phyloP scores from a whole-genome alignment of 2,329 filamentous ascomycete genomes.

The Rachicladosporium sp. region DNA sequence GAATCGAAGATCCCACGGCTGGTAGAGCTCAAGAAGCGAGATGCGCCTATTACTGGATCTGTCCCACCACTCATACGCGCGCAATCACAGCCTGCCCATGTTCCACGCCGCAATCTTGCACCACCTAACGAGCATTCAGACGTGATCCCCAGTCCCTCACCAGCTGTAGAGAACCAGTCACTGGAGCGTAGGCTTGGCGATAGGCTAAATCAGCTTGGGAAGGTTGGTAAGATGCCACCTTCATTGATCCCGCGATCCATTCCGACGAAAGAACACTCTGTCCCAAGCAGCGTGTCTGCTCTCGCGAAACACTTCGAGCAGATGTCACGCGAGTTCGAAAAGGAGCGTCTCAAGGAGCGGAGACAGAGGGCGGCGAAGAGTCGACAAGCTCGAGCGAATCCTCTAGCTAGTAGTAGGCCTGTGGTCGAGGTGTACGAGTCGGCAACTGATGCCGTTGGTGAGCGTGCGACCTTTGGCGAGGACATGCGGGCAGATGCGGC shows the following conservation, averaged over 20 bases:
- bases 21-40: conserved; percentile 16
- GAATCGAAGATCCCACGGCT: conserved; percentile 26
- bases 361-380: conserved; percentile 68
- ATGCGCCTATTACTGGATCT: conserved; percentile 24
- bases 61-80: conserved; percentile 39
- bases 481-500: neutral
- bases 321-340: conserved; percentile 89
- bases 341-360: conserved; percentile 77
- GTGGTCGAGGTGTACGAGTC: conserved; percentile 94
- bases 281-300: conserved; percentile 64
- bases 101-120: conserved; percentile 13
- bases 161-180: neutral
- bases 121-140: neutral
- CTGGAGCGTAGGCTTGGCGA: conserved; percentile 48
- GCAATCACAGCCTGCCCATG: conserved; percentile 37
- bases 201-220: conserved; percentile 36
- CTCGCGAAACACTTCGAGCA: conserved; percentile 94
- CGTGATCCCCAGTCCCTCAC: too few species aligned
- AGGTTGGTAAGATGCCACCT: conserved; percentile 40
- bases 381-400: conserved; percentile 67
- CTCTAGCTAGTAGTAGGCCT: conserved; percentile 79
- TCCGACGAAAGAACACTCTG: conserved; percentile 43
- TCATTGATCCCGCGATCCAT: conserved; percentile 86
- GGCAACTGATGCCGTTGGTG: conserved; percentile 70
- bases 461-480: conserved; percentile 5